A percentile compares a stretch with the other conserved stretches of the same genome.
These are phyloP conservation scores for Medicago truncatula DNA, from an alignment of 306 rosid species.

Conservation along the genomic window MtrunA17r5.0-ANR NC_053045.1:62029501-62030000, in stretches of 20 bases:
- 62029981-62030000: constrained; percentile 56
- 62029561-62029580: constrained; percentile 22
- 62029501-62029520: constrained; percentile 45
- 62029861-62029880: constrained; percentile 42
- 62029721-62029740: constrained; percentile 48
- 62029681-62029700: not conserved
- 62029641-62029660: constrained; percentile 21
- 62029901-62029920: constrained; percentile 41
- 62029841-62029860: not conserved
- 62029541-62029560: constrained; percentile 29
- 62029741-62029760: constrained; percentile 34
- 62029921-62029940: constrained; percentile 46
- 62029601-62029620: constrained; percentile 39
- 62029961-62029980: constrained; percentile 45
- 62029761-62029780: constrained; percentile 3
- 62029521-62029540: constrained; percentile 45
- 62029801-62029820: constrained; percentile 43
- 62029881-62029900: constrained; percentile 53
- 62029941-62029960: constrained; percentile 21
- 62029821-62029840: constrained; percentile 40
- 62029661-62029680: constrained; percentile 9
- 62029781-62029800: constrained; percentile 51
- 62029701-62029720: constrained; percentile 25
- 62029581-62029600: constrained; percentile 40
- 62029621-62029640: constrained; percentile 50